Evolutionary conservation across 2,329 filamentous ascomycete species (phyloP).

Genomic region (Epichloe sibirici): DNA sequence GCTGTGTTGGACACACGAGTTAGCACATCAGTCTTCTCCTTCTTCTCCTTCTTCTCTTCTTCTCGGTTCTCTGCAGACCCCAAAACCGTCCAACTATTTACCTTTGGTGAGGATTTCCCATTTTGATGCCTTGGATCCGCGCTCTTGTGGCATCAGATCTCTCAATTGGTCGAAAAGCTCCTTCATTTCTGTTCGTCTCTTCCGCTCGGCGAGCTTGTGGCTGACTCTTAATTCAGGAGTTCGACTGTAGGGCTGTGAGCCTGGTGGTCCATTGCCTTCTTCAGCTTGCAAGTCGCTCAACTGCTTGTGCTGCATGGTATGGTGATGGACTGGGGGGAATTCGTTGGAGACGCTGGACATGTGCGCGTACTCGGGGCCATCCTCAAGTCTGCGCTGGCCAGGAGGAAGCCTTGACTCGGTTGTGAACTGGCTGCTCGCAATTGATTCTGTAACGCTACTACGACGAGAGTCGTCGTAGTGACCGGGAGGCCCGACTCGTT

Average conservation of each 20-base stretch:
- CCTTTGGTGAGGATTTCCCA: constrained; percentile 84
- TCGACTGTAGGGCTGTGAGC: constrained; percentile 65
- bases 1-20: constrained; percentile 25
- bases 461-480: constrained; percentile 53
- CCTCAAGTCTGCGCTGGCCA: constrained; percentile 61
- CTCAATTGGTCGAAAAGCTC: constrained; percentile 72
- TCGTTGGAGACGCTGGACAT: constrained; percentile 40
- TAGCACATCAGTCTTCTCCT: not conserved
- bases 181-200: constrained; percentile 80
- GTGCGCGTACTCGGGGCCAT: constrained; percentile 39
- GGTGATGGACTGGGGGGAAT: constrained; percentile 55
- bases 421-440: constrained; percentile 70
- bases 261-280: constrained; percentile 35
- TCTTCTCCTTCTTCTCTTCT: not conserved
- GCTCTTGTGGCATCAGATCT: constrained; percentile 66
- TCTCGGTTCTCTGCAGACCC: not conserved
- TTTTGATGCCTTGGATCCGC: constrained; percentile 75
- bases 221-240: constrained; percentile 73
- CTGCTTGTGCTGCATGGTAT: constrained; percentile 63
- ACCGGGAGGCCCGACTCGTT: constrained; percentile 29
- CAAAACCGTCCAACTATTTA: constrained; percentile 24
- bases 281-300: constrained; percentile 53
- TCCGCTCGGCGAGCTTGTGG: constrained; percentile 75
- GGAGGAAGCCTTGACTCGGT: constrained; percentile 59
- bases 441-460: constrained; percentile 64